These are phyloP conservation scores for Edaphochlamys debaryana DNA, from an alignment of 139 green algal species.

Conservation along the genomic window DNA sequence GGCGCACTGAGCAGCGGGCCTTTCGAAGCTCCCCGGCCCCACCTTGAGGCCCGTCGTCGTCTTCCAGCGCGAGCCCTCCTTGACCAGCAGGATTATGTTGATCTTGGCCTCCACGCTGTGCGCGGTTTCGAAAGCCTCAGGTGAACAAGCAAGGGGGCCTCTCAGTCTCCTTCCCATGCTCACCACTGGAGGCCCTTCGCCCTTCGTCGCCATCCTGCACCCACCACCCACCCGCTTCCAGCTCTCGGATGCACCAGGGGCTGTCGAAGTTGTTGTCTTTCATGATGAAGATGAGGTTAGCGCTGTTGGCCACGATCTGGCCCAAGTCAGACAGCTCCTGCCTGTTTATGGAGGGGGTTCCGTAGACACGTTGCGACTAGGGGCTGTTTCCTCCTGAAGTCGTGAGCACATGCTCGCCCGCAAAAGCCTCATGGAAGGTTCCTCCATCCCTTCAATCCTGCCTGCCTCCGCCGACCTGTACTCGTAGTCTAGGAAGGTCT, in stretches of 20 bases:
- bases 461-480: no score
- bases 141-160: not conserved
- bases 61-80: constrained; percentile 26
- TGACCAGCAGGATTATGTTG: constrained; percentile 25
- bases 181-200: not conserved
- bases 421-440: not conserved
- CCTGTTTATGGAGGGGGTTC: not conserved
- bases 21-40: no score
- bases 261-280: constrained; percentile 40
- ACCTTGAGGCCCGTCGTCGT: not conserved
- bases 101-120: not conserved
- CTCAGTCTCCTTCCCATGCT: not conserved
- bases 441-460: no score
- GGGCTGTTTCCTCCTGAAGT: not conserved
- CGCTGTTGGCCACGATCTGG: constrained; percentile 1
- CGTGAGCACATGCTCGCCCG: not conserved
- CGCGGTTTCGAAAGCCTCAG: no score
- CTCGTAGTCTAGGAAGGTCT: constrained; percentile 35
- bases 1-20: not conserved
- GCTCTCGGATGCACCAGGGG: constrained; percentile 22
- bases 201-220: not conserved
- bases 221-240: not conserved
- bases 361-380: not conserved
- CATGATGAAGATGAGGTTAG: constrained; percentile 28
- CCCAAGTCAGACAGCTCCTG: constrained; percentile 28